Conservation (phyloP, 805 yeast species). For the Cyberlindnera bimundalis region DNA sequence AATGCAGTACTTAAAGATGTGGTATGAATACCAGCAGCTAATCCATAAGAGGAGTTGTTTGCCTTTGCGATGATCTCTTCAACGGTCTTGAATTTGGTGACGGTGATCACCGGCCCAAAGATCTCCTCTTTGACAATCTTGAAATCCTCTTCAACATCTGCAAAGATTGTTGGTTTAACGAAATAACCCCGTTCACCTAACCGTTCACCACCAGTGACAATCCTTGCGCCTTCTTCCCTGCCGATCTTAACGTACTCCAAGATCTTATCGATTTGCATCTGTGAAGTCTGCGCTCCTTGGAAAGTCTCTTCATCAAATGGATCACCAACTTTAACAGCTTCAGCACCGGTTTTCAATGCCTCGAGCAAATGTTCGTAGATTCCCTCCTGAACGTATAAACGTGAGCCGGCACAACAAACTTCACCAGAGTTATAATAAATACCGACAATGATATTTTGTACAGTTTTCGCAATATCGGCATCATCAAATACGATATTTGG, state of each 20-base stretch:
- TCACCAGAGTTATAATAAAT: slow-evolving; percentile 89
- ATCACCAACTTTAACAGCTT: slow-evolving; percentile 63
- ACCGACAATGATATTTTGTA: slow-evolving; percentile 66
- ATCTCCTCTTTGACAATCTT: slow-evolving; percentile 83
- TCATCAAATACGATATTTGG: slow-evolving; percentile 82
- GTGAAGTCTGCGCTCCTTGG: slow-evolving; percentile 77
- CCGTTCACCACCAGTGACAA: slow-evolving; percentile 81
- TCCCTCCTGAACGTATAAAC: slow-evolving; percentile 75
- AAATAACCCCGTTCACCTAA: slow-evolving; percentile 68
- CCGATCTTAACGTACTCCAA: slow-evolving; percentile 62
- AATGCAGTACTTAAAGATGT: slow-evolving; percentile 61
- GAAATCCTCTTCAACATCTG: slow-evolving; percentile 73
- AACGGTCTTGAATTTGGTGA: slow-evolving; percentile 64
- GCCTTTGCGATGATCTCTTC: slow-evolving; percentile 75
- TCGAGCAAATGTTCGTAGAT: slow-evolving; percentile 64
- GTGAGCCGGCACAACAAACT: slow-evolving; percentile 90
- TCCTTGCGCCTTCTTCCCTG: slow-evolving; percentile 62
- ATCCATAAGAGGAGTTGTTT: slow-evolving; percentile 76
- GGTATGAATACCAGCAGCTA: slow-evolving; percentile 88
- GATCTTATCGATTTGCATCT: slow-evolving; percentile 62
- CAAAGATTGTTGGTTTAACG: slow-evolving; percentile 80
- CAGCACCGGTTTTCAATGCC: slow-evolving; percentile 49
- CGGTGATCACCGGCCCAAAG: slow-evolving; percentile 85
- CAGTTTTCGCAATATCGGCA: slow-evolving; percentile 63
- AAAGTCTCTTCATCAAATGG: slow-evolving; percentile 69